Conservation (phyloP, 2,329 filamentous ascomycete genomes). For the Amphichorda felina region DNA sequence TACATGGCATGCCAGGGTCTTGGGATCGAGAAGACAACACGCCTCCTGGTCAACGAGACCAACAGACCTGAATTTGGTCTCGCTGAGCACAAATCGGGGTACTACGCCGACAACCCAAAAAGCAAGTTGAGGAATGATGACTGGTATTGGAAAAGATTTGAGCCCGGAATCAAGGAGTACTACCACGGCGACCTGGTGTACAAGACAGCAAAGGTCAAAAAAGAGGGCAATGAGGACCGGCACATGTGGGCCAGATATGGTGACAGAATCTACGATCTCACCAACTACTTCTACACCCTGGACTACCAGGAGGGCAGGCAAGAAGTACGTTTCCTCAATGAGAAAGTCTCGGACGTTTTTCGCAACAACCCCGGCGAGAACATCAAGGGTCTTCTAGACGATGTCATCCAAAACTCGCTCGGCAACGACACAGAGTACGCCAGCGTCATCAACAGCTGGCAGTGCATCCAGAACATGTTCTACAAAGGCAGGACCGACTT, state of each 20-base stretch:
- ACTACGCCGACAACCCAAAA: slow-evolving; percentile 37
- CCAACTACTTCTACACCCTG: slow-evolving; percentile 78
- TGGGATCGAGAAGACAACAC: slow-evolving; percentile 43
- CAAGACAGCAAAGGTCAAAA: slow-evolving; percentile 43
- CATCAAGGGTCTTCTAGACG: slow-evolving; percentile 55
- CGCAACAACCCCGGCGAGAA: slow-evolving; percentile 69
- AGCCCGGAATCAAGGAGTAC: slow-evolving; percentile 71
- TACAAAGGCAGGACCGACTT: slow-evolving; percentile 80
- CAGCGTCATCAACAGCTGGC: slow-evolving; percentile 52
- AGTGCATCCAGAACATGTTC: slow-evolving; percentile 75
- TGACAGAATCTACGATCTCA: slow-evolving; percentile 73
- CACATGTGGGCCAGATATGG: slow-evolving; percentile 74
- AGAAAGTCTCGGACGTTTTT: slow-evolving; percentile 54
- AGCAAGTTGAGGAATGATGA: slow-evolving; percentile 48
- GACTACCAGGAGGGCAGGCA: slow-evolving; percentile 40
- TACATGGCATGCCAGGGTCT: slow-evolving; percentile 62
- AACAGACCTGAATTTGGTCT: slow-evolving; percentile 26
- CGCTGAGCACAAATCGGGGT: slow-evolving; percentile 63
- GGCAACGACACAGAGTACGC: slow-evolving; percentile 38
- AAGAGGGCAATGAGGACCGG: slow-evolving; percentile 53
- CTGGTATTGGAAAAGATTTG: slow-evolving; percentile 70
- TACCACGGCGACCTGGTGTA: slow-evolving; percentile 82
- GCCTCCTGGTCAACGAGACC: slow-evolving; percentile 55
- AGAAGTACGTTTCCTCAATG: slow-evolving; percentile 62
- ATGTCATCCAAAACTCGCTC: slow-evolving; percentile 32